Base-by-base conservation (phyloP, 768 basidiomycete genomes). In the Kockovaella imperatae region DNA sequence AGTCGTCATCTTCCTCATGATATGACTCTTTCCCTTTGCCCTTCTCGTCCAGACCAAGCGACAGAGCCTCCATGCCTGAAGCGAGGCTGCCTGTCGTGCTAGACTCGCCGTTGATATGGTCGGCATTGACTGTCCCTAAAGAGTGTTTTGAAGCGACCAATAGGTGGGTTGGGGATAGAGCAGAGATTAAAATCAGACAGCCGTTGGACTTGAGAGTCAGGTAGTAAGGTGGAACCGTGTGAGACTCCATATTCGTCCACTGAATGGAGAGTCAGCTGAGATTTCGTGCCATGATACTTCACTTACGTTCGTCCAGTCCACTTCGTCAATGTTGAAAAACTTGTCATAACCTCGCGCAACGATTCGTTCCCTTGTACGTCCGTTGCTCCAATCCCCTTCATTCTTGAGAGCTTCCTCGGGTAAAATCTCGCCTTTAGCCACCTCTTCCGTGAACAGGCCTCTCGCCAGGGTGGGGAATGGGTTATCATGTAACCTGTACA, bases 281-380 rank as follows among this genome's bases (percentile, higher is more conserved):
- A 45, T 14, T 31, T 29, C 25, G 26, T 11, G 15, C 4, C n/a
- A 10, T n/a, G 43, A 28, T 45, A 13, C 5, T n/a, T 0, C 14
- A 75, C 86, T 59, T 64, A 93, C 93, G 48, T 82, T 81, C 0
- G 84, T 91, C 89, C 91, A 97, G 2, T 84, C 86, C 4, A 96
- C 88, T 69, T 99, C 95, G 3, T 83, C 87, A 25, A 95, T 87
- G 66, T 95, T 96, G 76, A 96, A 97, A 72, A 99, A 97, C 74
- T 99, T 99, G 75, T 97, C 95, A 67, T 99, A 97, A 0, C 93
- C 95, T 38, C 95, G 75, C 0, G 79, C 84, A 1, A 95, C 81
- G 48, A 99, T 90, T 20, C 72, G 56, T 39, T 74, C 62, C 35
- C 60, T 51, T 23, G 53, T 43, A 6, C 35, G 49, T 20, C 42